phyloP scores from a whole-genome alignment of 306 rosid species.

The Pyrus bretschneideri region DNA sequence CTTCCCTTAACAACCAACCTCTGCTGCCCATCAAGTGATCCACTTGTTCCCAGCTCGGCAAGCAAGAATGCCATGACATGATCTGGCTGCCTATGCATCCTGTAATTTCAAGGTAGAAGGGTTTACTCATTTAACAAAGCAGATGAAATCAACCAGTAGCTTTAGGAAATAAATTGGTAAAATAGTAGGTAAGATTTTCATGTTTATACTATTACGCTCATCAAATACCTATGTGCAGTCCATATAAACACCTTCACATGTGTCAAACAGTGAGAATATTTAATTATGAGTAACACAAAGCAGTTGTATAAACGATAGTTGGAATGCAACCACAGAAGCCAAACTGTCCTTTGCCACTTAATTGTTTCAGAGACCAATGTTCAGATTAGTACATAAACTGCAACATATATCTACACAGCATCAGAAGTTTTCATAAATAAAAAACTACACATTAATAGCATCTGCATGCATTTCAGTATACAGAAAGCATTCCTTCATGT shows the following conservation, averaged over 20 bases:
- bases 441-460: too few species aligned
- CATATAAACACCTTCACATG: neutral
- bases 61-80: conserved; percentile 94
- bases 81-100: conserved; percentile 98
- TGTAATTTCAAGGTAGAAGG: conserved; percentile 4
- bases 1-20: conserved; percentile 94
- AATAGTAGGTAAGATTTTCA: neutral
- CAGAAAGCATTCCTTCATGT: neutral
- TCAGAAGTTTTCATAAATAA: too few species aligned
- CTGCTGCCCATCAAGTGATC: conserved; percentile 95
- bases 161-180: neutral
- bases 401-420: too few species aligned
- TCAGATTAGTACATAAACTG: neutral
- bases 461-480: neutral
- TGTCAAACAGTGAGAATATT: neutral
- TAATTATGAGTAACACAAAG: neutral
- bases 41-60: conserved; percentile 94
- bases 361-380: neutral
- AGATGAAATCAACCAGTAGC: neutral
- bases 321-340: neutral
- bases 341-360: neutral
- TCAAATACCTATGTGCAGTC: neutral
- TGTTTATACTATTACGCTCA: neutral
- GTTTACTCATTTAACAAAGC: neutral
- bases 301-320: neutral